Base-by-base conservation (phyloP, 306 rosid species). In the Calophaca sinica region DNA sequence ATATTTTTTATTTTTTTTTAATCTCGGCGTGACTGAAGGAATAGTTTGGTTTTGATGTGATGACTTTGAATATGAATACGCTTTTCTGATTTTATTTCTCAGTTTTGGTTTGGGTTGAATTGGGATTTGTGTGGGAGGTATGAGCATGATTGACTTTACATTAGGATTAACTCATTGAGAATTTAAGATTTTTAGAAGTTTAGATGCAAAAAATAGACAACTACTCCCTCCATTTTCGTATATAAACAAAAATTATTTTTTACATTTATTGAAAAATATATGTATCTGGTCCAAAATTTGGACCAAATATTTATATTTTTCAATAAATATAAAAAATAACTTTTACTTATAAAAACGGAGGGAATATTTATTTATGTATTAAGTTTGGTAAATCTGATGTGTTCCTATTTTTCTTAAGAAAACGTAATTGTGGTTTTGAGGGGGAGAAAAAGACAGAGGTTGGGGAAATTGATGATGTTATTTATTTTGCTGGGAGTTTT, bases 11-110 rank as follows among this genome's bases (percentile, higher is more conserved):
- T 20, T 20, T 20, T 20, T 20, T 20, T 0, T 39, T 63, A 14
- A 41, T 41, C 13, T 8, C 15, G 49, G 68, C 26, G 69, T 63
- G 13, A 38, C 4, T 11, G 42, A 14, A 38, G 13, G 69, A 49
- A 26, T 63, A 39, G 4, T 63, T 63, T 63, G 35, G 69, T 63
- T 15, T 4, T 5, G 4, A 9, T 15, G 13, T 39, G 9, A 9
- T 63, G 51, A 20, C 51, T 63, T 63, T 63, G 69, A 63, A 63
- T 20, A 20, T 20, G 26, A 14, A 63, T 32, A 39, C 49, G 14
- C 69, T 62, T 46, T 35, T 60, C 5, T 46, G 51, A 46, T 3
- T 20, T 20, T 20, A 20, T 20, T 20, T 20, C 1, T 0, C 26
- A 1, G 26, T 20, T 46, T 3, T 36, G n/a, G 33, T 62, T 39